phyloP scores from a whole-genome alignment of 2,329 filamentous ascomycete species.

The Domatiomyces catenatus region DNA sequence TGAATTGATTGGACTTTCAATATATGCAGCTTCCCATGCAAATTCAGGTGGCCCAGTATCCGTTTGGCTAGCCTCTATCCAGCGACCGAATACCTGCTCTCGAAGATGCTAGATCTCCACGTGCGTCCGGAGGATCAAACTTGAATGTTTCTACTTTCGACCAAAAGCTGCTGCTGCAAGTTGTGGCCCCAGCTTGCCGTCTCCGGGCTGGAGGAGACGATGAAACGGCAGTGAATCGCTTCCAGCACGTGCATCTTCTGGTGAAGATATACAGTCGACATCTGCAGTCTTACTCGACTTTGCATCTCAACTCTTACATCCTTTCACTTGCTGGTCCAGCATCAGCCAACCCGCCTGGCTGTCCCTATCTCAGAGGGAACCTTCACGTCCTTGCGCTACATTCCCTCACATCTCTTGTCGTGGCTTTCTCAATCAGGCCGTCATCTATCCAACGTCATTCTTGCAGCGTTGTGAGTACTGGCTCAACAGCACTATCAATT shows the following conservation, averaged over 20 bases:
- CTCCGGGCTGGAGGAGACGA: slow-evolving; percentile 1
- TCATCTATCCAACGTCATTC: not conserved
- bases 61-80: slow-evolving; percentile 12
- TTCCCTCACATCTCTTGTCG: not conserved
- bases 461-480: not conserved
- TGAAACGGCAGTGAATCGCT: not conserved
- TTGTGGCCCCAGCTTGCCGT: slow-evolving; percentile 7
- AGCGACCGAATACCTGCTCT: slow-evolving; percentile 12
- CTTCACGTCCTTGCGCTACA: not conserved
- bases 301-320: slow-evolving; percentile 1
- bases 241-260: not conserved
- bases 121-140: slow-evolving; percentile 5
- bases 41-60: slow-evolving; percentile 11
- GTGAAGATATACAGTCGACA: not conserved
- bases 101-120: slow-evolving; percentile 11
- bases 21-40: slow-evolving; percentile 13
- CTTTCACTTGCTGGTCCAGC: not conserved
- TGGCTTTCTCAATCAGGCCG: not conserved
- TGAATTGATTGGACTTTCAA: slow-evolving; percentile 12
- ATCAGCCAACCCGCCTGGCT: not conserved
- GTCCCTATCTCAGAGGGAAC: not conserved
- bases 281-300: slow-evolving; percentile 2
- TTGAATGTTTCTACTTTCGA: slow-evolving; percentile 13
- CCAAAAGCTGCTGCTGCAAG: slow-evolving; percentile 8
- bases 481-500: not conserved